Conservation (phyloP, 208 protist genomes). For the Porcisia deanei region DNA sequence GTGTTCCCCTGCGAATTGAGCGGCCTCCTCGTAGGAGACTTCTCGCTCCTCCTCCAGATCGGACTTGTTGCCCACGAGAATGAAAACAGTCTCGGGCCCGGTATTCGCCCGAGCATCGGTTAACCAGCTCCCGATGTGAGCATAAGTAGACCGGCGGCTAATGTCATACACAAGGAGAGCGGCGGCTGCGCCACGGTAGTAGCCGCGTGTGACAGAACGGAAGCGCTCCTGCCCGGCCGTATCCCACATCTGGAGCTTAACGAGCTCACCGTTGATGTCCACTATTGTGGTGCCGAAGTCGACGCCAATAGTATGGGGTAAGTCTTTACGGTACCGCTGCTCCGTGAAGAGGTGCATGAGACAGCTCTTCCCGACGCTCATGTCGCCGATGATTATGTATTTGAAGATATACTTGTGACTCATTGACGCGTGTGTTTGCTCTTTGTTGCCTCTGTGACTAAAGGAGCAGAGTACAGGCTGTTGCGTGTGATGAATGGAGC, state of each 20-base stretch:
- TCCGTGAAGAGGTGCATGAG: constrained; percentile 98
- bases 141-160: constrained; percentile 83
- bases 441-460: background rate
- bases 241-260: constrained; percentile 99
- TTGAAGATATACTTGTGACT: constrained; percentile 97
- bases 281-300: constrained; percentile 98
- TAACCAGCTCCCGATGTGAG: constrained; percentile 94
- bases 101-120: constrained; percentile 94
- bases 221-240: constrained; percentile 93
- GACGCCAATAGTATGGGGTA: constrained; percentile 98
- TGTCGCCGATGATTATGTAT: constrained; percentile 98
- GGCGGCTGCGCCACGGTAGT: constrained; percentile 96
- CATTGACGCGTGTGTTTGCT: constrained; percentile 30
- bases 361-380: constrained; percentile 97
- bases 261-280: constrained; percentile 93
- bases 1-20: constrained; percentile 95
- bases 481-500: background rate
- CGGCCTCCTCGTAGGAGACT: constrained; percentile 96
- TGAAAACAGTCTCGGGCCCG: constrained; percentile 80
- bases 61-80: constrained; percentile 96
- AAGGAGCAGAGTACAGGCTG: background rate
- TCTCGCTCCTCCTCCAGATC: constrained; percentile 95
- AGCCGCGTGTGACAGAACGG: constrained; percentile 94
- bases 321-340: constrained; percentile 94
- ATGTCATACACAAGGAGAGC: constrained; percentile 97